These are phyloP conservation scores for Rhodotorula taiwanensis DNA, from an alignment of 768 basidiomycete species.

Conservation along the genomic window DNA sequence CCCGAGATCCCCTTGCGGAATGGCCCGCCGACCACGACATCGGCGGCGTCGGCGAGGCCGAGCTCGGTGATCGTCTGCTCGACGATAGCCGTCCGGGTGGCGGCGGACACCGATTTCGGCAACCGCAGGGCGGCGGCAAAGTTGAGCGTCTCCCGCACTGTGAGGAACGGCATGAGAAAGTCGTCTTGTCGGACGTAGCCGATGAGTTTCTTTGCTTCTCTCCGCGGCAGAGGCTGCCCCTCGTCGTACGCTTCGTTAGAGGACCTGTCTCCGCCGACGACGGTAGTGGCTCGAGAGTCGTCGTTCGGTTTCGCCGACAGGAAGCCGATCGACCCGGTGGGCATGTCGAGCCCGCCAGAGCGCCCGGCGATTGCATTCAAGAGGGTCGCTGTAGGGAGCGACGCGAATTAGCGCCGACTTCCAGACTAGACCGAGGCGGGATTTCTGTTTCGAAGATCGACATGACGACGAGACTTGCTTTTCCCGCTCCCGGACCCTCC, in stretches of 20 bases:
- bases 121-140: slow-evolving; percentile 45
- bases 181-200: slow-evolving; percentile 46
- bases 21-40: slow-evolving; percentile 55
- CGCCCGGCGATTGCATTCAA: slow-evolving; percentile 43
- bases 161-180: slow-evolving; percentile 43
- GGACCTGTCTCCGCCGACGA: too few species aligned
- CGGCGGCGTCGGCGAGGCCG: slow-evolving; percentile 48
- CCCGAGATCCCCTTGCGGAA: slow-evolving; percentile 51
- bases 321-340: slow-evolving; percentile 40
- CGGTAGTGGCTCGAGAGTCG: too few species aligned
- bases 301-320: too few species aligned
- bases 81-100: slow-evolving; percentile 45
- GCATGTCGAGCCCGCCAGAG: slow-evolving; percentile 7
- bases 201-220: slow-evolving; percentile 35
- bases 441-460: too few species aligned
- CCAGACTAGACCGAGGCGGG: too few species aligned
- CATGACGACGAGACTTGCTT: slow-evolving; percentile 27
- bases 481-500: slow-evolving; percentile 41
- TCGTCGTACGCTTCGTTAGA: too few species aligned
- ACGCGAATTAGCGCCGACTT: too few species aligned
- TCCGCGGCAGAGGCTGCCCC: too few species aligned
- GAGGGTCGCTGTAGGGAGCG: slow-evolving; percentile 36
- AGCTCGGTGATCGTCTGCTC: slow-evolving; percentile 50
- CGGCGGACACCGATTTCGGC: slow-evolving; percentile 46
- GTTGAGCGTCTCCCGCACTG: slow-evolving; percentile 44